These are phyloP conservation scores for Penicillium frequentans DNA, from an alignment of 2,329 filamentous ascomycete genomes.

Conservation along the genomic window DNA sequence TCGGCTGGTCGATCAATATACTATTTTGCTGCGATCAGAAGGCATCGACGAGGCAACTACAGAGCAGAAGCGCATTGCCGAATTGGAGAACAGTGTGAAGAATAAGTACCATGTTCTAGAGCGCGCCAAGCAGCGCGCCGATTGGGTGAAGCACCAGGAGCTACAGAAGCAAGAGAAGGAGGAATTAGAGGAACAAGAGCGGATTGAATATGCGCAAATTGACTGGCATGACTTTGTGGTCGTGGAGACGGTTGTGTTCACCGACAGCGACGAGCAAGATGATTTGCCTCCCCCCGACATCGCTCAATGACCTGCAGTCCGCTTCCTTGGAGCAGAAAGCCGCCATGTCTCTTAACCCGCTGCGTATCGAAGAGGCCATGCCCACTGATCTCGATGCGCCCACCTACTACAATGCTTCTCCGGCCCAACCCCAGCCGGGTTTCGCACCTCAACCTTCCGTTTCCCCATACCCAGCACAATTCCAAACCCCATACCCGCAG, in stretches of 20 bases:
- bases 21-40: conserved; percentile 68
- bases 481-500: conserved; percentile 31
- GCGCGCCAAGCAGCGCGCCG: conserved; percentile 79
- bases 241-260: conserved; percentile 92
- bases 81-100: conserved; percentile 71
- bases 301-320: conserved; percentile 86
- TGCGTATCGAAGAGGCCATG: conserved; percentile 93
- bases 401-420: conserved; percentile 55
- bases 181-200: conserved; percentile 80
- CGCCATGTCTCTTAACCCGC: conserved; percentile 76
- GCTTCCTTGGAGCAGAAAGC: conserved; percentile 95
- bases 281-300: conserved; percentile 88
- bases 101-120: conserved; percentile 80
- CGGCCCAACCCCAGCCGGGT: conserved; percentile 39
- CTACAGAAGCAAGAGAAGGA: conserved; percentile 80
- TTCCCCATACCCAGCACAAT: conserved; percentile 24
- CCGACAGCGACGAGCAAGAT: conserved; percentile 79
- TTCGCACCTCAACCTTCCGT: conserved; percentile 33
- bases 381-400: conserved; percentile 67
- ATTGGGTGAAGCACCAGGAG: conserved; percentile 83
- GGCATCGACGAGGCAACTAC: conserved; percentile 61
- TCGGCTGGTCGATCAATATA: conserved; percentile 89
- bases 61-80: conserved; percentile 69
- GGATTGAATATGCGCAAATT: conserved; percentile 75
- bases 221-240: conserved; percentile 98